Evolutionary conservation across 2,329 filamentous ascomycete species (phyloP).

Genomic region (Penicillium sp.): DNA sequence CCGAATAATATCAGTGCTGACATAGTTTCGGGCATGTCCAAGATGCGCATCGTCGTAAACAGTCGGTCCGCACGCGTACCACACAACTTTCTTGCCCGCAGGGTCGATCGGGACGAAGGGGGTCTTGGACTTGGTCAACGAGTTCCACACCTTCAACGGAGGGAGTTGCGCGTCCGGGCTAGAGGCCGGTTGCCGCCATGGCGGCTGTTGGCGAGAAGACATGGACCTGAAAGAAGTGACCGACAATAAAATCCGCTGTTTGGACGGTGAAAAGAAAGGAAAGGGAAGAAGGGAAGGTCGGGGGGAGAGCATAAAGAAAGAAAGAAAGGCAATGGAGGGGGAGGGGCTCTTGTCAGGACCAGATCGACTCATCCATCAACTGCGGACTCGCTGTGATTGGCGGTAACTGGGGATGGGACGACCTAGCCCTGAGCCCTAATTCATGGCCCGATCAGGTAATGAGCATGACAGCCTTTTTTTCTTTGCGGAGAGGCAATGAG

Average conservation of each 20-base stretch:
- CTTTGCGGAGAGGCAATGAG: slow-evolving; percentile 7
- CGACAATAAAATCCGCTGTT: slow-evolving; percentile 16
- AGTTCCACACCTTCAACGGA: slow-evolving; percentile 76
- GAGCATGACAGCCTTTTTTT: slow-evolving; percentile 17
- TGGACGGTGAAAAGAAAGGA: slow-evolving; percentile 8
- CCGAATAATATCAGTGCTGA: slow-evolving; percentile 82
- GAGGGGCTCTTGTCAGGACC: slow-evolving; percentile 20
- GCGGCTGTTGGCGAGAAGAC: slow-evolving; percentile 44
- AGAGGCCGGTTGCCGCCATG: slow-evolving; percentile 43
- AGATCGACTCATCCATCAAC: slow-evolving; percentile 22
- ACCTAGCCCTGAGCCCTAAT: slow-evolving; percentile 27
- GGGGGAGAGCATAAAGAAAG: slow-evolving; percentile 28
- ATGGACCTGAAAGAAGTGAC: slow-evolving; percentile 23
- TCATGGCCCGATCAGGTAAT: slow-evolving; percentile 17
- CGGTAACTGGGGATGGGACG: slow-evolving; percentile 4
- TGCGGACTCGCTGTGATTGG: slow-evolving; percentile 21
- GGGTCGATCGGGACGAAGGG: slow-evolving; percentile 71
- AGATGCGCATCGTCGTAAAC: slow-evolving; percentile 80
- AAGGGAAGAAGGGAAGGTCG: slow-evolving; percentile 18
- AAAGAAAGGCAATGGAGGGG: slow-evolving; percentile 18
- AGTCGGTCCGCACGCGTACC: slow-evolving; percentile 89
- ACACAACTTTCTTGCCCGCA: slow-evolving; percentile 66
- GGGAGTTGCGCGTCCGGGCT: slow-evolving; percentile 41
- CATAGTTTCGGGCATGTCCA: slow-evolving; percentile 85
- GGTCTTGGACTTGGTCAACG: slow-evolving; percentile 70